Evolutionary conservation across 805 yeast species (phyloP), one percentile per base, ranked within the genome.

Genomic region (Ogataea paraovalis): DNA sequence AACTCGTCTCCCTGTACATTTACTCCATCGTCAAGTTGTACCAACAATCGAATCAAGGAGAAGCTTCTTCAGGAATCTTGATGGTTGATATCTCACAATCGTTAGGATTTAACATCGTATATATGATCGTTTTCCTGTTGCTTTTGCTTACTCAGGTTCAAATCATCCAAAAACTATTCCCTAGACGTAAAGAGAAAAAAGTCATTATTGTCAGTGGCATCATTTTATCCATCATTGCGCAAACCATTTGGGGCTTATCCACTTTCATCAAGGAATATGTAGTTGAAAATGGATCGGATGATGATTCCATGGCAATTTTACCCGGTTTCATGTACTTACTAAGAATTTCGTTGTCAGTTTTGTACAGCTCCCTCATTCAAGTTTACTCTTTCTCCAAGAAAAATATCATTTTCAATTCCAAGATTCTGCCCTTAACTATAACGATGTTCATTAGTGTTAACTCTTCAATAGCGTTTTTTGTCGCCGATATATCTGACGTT

Each of bases 241-340:
- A 86, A 59, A 70, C 78, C 1, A 70, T 86, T 4, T 85, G 91
- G 89, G 87, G 82, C 0, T 72, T 84, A 1, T 75, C 90, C 14
- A 78, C 78, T 4, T 81, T 83, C 55, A 39, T 54, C 13, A 41
- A 50, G 5, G 50, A 51, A 19, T 42, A n/a, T 50, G 8, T 48
- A 51, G 19, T 42, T 62, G 30, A 61, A 63, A 13, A 54, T 59
- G 16, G 68, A 20, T 60, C 56, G 3, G 73, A 68, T 34, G 72
- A 69, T 48, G 78, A 73, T 52, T 68, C 74, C 1, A 70, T 80
- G 38, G 81, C 82, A 18, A 78, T 83, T 21, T 57, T 86, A 13
- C 87, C 91, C 0, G 87, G 91, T 0, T 85, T 87, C 62, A 82
- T 82, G 27, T 87, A 87, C 58, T 68, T 87, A 42, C 74, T 86